Evolutionary conservation across 805 yeast species (phyloP).

Genomic region (Candida krabiensis): DNA sequence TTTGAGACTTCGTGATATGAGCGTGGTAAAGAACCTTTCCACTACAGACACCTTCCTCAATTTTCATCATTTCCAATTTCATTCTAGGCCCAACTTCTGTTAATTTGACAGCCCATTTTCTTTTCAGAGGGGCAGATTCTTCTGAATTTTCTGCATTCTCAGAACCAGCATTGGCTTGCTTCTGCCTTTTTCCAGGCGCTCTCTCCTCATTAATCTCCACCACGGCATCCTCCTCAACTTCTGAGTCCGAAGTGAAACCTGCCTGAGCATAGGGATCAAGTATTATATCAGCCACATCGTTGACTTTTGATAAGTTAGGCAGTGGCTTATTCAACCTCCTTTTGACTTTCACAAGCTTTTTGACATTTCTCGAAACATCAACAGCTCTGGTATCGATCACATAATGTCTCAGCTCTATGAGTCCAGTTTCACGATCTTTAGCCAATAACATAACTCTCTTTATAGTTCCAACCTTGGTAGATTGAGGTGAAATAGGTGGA

Average conservation of each 20-base stretch:
- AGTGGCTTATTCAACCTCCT: conserved; percentile 57
- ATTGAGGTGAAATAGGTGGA: conserved; percentile 90
- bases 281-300: conserved; percentile 80
- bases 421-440: conserved; percentile 67
- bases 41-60: conserved; percentile 87
- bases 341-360: conserved; percentile 65
- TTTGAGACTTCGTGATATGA: conserved; percentile 57
- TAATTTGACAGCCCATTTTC: conserved; percentile 84
- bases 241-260: conserved; percentile 86
- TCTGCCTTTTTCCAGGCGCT: conserved; percentile 16
- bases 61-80: conserved; percentile 71
- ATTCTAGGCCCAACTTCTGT: conserved; percentile 94
- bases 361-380: conserved; percentile 71
- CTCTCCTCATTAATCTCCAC: conserved; percentile 52
- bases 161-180: conserved; percentile 6
- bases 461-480: conserved; percentile 69
- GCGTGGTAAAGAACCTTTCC: conserved; percentile 90
- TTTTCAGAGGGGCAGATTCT: conserved; percentile 18
- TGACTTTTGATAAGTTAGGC: conserved; percentile 66
- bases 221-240: conserved; percentile 86
- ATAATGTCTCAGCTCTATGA: conserved; percentile 85
- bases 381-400: conserved; percentile 84
- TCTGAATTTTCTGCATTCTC: background rate
- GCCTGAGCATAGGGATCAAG: conserved; percentile 78
- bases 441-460: conserved; percentile 83